Base-by-base conservation (phyloP, 2,329 filamentous ascomycete genomes). In the Trichophaea hybrida region DNA sequence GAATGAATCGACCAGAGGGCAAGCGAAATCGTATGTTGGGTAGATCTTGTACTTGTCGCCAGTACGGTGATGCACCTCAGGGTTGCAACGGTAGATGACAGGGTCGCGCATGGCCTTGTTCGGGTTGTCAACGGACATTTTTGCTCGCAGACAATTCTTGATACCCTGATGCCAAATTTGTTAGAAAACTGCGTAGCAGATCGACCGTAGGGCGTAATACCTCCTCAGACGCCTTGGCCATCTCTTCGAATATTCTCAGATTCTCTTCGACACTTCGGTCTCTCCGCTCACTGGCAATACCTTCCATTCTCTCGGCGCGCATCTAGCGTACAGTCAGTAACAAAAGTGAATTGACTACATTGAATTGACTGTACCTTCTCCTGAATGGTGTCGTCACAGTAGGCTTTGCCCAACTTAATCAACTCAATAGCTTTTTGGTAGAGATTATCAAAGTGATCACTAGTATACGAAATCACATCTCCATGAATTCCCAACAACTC, bases 61-160 rank as follows among this genome's bases (percentile, higher is more conserved):
- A 1, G 87, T 93, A 67, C 87, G 82, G 75, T 93, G 87, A 72
- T 93, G 73, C 72, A 33, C 74, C 53, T 78, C 71, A 5, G 80
- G 77, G 69, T 94, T 95, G 80, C 89, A 96, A 66, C 93, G 84
- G 78, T 96, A 97, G 72, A 98, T 94, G 73, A 97, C 90, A 10
- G 93, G 93, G 72, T 98, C 93, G 66, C 93, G 81, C 80, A 97
- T 84, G 57, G 93, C 88, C 74, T 94, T 94, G 77, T 98, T 97
- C 65, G 86, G 86, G 74, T 93, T 86, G 72, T 94, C 87, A 67
- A 86, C 81, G 1, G 88, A 91, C 68, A 97, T 87, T 78, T 94
- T 96, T 60, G 93, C 93, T 62, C 93, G 86, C 66, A 98, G 94
- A 74, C 88, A 96, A 82, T 91, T 90, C 70, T 79, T 82, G 53